Evolutionary conservation across 257 asterid genomes (phyloP).

Genomic region (Paraleonurus japonicus): DNA sequence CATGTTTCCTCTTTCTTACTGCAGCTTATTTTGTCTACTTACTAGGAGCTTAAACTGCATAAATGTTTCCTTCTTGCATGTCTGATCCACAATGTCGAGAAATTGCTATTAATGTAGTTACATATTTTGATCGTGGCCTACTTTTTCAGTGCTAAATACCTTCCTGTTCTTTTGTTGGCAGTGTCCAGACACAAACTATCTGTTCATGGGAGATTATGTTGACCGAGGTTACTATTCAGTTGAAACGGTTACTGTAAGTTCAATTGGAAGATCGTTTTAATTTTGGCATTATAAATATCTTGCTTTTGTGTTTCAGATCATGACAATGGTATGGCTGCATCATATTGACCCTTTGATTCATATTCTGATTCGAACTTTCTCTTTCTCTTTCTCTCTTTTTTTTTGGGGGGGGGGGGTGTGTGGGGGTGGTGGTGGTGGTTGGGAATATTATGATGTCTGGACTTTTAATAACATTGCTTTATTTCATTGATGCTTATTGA

Average conservation of each 20-base stretch:
- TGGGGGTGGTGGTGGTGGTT: not conserved
- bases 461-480: conserved; percentile 1
- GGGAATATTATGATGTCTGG: not conserved
- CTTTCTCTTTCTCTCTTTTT: too few species aligned
- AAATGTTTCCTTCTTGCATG: not conserved
- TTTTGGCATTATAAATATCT: not conserved
- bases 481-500: conserved; percentile 22
- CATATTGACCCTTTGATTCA: not conserved
- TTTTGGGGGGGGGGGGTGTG: not conserved
- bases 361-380: not conserved
- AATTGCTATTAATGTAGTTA: not conserved
- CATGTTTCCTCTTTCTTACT: conserved; percentile 10
- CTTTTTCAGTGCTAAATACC: conserved; percentile 11
- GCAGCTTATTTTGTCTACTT: not conserved
- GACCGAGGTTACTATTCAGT: conserved; percentile 76
- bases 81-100: conserved; percentile 7
- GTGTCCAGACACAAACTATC: conserved; percentile 70
- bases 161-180: conserved; percentile 31
- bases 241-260: conserved; percentile 67
- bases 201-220: conserved; percentile 70
- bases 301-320: conserved; percentile 14
- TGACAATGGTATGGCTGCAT: not conserved
- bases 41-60: not conserved
- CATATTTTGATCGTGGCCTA: not conserved
- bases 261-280: conserved; percentile 1